Base-by-base conservation (phyloP, 1,284 basidiomycete genomes). In the Sanghuangporus baumii region DNA sequence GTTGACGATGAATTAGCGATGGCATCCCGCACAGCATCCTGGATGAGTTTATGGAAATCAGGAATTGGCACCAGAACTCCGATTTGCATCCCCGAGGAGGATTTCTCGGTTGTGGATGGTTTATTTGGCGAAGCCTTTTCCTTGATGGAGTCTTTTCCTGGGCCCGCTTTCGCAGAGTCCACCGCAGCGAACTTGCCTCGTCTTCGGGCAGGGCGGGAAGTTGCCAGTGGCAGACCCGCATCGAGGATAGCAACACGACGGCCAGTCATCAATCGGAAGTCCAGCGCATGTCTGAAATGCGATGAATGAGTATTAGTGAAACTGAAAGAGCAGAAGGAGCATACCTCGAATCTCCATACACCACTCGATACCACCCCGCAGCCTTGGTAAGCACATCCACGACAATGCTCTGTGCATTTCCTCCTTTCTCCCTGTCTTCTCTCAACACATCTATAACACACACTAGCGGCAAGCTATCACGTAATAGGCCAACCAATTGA, bases 311-410 rank as follows among this genome's bases (percentile, higher is more conserved):
- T 18, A 64, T 51, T 40, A 43, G 26, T n/a, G 41, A 26, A 51
- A 26, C 26, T 51, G 37, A 50, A 59, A 59, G 18, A 48, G 11
- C n/a, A 12, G 18, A 38, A 16, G 8, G 34, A 1, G 60, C 76
- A 60, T 71, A 87, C 86, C 82, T 81, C 37, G 85, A 76, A 69
- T 89, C 85, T 11, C 82, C 80, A 66, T 89, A 89, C 54, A 89
- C 73, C 38, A 93, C 72, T 58, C 91, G 78, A 75, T 88, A 92
- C 91, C 91, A 93, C 5, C 88, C 88, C 43, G 87, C 85, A 3
- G 87, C 81, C 72, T 91, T 92, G 6, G 89, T 81, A 71, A 88
- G 86, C 11, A 84, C 82, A 66, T 90, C 87, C 18, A 90, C 77
- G 63, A 52, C 57, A 4, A 59, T 18, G 20, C n/a, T 40, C 50